A percentile compares a stretch with the other conserved stretches of the same genome.
Conservation (phyloP, 148 eudicot species). For the Camellia lanceoleosa region DNA sequence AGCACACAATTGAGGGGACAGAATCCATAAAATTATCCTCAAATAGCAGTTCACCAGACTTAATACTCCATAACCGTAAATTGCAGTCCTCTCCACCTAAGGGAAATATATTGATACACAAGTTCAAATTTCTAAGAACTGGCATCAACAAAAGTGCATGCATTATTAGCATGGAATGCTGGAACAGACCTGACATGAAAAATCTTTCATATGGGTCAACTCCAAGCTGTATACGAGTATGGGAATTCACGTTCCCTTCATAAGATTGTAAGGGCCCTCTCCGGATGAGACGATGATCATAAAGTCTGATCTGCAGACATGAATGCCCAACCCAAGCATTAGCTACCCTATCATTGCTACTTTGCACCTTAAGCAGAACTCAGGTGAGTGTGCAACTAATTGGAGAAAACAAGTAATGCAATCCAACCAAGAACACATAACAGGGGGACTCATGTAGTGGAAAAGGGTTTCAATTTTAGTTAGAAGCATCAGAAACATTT, state of each 20-base stretch:
- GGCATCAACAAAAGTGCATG: neutral
- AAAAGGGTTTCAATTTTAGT: neutral
- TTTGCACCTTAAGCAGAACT: neutral
- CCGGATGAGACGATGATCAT: constrained; percentile 74
- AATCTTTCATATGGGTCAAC: constrained; percentile 66
- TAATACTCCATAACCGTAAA: constrained; percentile 72
- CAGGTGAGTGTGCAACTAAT: neutral
- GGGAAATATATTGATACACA: neutral
- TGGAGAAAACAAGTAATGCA: neutral
- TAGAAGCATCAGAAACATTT: neutral
- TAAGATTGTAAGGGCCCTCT: constrained; percentile 78
- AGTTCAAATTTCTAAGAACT: constrained; percentile 1
- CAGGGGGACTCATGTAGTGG: neutral
- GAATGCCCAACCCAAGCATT: constrained; percentile 5
- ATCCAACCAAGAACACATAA: neutral
- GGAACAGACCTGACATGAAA: constrained; percentile 59
- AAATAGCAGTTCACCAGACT: constrained; percentile 72
- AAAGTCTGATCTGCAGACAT: constrained; percentile 64
- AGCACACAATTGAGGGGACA: constrained; percentile 57
- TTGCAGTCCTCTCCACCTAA: constrained; percentile 90
- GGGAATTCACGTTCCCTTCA: constrained; percentile 79
- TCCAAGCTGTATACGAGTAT: constrained; percentile 68
- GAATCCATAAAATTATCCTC: constrained; percentile 55
- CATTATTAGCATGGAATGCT: neutral
- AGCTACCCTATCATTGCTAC: neutral